Evolutionary conservation across 169 alveolate genomes (phyloP).

Genomic region (Eimeria sp.): DNA sequence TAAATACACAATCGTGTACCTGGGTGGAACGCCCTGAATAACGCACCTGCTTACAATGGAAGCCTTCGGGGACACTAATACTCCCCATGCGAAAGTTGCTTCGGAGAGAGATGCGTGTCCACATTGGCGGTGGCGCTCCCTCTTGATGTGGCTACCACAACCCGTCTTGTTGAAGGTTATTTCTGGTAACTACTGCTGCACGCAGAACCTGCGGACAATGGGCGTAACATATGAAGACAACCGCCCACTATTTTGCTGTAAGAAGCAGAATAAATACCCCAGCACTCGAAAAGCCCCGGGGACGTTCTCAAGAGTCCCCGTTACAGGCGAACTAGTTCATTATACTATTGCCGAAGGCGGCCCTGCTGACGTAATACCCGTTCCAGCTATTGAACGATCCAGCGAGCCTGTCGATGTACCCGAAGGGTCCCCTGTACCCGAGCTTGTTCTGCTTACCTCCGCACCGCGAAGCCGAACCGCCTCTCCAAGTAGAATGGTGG

Average conservation of each 20-base stretch:
- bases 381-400: slow-evolving; percentile 13
- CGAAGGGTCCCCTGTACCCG: neutral
- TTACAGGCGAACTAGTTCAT: slow-evolving; percentile 24
- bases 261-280: neutral
- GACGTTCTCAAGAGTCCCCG: neutral
- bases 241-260: neutral
- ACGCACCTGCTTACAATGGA: neutral
- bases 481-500: neutral
- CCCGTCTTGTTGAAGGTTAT: slow-evolving; percentile 34
- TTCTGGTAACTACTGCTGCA: slow-evolving; percentile 25
- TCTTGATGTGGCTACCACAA: slow-evolving; percentile 69
- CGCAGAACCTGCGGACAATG: slow-evolving; percentile 3
- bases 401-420: slow-evolving; percentile 17
- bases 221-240: neutral
- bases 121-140: slow-evolving; percentile 67
- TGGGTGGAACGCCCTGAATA: neutral
- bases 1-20: neutral
- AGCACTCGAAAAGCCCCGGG: neutral
- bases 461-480: neutral
- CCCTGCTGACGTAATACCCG: neutral
- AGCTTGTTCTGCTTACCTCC: neutral
- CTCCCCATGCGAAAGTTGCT: neutral
- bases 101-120: slow-evolving; percentile 25
- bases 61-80: neutral
- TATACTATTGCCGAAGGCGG: slow-evolving; percentile 29